Evolutionary conservation across 208 protist species (phyloP).

Genomic region (Wallacemonas sp.): DNA sequence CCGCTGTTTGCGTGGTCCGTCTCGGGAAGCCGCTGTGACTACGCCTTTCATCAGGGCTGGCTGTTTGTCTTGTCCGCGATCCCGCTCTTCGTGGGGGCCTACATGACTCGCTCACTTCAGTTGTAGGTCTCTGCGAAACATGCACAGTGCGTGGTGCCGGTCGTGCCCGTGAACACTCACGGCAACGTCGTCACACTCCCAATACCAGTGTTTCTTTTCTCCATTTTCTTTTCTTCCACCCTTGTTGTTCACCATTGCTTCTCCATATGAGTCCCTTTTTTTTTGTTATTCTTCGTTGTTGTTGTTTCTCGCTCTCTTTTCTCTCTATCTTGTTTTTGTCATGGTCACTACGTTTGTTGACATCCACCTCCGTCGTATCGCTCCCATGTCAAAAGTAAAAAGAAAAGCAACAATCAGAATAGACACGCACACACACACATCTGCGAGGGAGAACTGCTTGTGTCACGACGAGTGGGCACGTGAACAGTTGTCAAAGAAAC

Average conservation of each 20-base stretch:
- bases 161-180: too few relatives aligned
- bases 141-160: not conserved
- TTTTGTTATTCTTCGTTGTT: slow-evolving; percentile 14
- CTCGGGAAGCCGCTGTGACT: slow-evolving; percentile 18
- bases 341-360: not conserved
- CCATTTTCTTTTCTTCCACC: not conserved
- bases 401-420: too few relatives aligned
- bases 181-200: too few relatives aligned
- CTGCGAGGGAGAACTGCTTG: too few relatives aligned
- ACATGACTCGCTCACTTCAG: not conserved
- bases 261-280: slow-evolving; percentile 9
- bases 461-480: too few relatives aligned
- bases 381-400: too few relatives aligned
- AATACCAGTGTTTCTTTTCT: not conserved
- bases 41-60: slow-evolving; percentile 74
- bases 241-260: too few relatives aligned
- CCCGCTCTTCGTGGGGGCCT: slow-evolving; percentile 32
- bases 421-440: too few relatives aligned
- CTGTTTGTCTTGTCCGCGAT: slow-evolving; percentile 59
- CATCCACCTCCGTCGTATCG: too few relatives aligned
- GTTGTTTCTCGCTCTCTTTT: slow-evolving; percentile 12
- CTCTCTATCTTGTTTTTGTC: slow-evolving; percentile 6
- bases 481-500: too few relatives aligned
- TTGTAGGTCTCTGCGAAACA: not conserved
- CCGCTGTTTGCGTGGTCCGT: slow-evolving; percentile 85